Evolutionary conservation across 1,284 basidiomycete species (phyloP).

Genomic region (Ustilago shanxiensis): DNA sequence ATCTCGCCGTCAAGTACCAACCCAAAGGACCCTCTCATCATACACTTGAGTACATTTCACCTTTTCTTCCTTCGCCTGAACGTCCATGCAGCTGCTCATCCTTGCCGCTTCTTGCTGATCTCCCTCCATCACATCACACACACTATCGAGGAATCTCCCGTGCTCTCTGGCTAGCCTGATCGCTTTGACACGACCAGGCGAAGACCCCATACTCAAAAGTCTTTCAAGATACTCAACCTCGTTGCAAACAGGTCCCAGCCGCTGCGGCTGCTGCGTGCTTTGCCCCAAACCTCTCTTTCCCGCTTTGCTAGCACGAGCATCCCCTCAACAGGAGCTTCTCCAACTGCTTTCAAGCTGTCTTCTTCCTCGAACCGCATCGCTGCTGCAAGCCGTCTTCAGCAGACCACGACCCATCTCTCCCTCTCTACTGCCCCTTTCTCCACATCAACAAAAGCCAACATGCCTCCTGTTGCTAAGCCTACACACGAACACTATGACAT

Average conservation of each 20-base stretch:
- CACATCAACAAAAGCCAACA: conserved; percentile 21
- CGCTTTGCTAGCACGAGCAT: conserved; percentile 6
- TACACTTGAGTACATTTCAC: not conserved
- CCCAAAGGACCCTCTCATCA: not conserved
- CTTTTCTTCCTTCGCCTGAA: not conserved
- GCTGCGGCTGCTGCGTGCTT: conserved; percentile 43
- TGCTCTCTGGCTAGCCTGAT: conserved; percentile 7
- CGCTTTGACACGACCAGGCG: conserved; percentile 5
- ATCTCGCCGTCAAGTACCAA: not conserved
- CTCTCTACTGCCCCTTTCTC: conserved; percentile 27
- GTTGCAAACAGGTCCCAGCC: conserved; percentile 12
- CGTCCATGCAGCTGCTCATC: not conserved
- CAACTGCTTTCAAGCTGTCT: conserved; percentile 33
- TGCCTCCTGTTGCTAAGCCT: conserved; percentile 66
- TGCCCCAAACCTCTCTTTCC: conserved; percentile 7
- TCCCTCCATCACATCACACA: not conserved
- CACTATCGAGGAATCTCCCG: not conserved
- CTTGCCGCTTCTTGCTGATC: not conserved
- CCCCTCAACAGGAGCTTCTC: conserved; percentile 1
- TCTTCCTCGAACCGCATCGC: not conserved
- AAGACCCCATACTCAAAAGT: not conserved
- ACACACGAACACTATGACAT: conserved; percentile 62
- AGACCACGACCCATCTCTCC: conserved; percentile 42
- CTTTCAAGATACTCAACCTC: conserved; percentile 29
- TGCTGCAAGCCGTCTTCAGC: conserved; percentile 27